phyloP scores from a whole-genome alignment of 2,329 filamentous ascomycete genomes.

The Canariomyces notabilis region DNA sequence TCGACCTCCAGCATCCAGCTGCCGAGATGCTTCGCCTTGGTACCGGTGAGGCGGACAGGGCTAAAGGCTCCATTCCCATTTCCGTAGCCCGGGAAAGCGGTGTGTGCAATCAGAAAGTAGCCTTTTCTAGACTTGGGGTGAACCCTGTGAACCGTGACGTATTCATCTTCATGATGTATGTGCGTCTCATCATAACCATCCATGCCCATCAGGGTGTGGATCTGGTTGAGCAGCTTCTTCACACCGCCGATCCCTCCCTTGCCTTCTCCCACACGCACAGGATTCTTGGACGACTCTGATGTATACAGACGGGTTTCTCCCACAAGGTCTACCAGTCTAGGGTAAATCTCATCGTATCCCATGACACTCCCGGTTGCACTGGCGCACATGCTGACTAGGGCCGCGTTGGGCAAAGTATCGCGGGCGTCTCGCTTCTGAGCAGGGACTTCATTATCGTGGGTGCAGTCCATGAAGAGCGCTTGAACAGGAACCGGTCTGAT shows the following conservation, averaged over 20 bases:
- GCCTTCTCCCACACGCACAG: conserved; percentile 62
- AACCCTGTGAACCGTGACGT: conserved; percentile 92
- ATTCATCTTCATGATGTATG: conserved; percentile 93
- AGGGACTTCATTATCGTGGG: conserved; percentile 95
- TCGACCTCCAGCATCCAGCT: conserved; percentile 93
- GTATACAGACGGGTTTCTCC: conserved; percentile 80
- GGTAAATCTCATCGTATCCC: conserved; percentile 96
- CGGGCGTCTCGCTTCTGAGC: conserved; percentile 91
- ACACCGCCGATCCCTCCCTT: conserved; percentile 82
- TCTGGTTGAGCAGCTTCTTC: conserved; percentile 89
- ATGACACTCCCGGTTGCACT: conserved; percentile 94
- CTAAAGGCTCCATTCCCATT: conserved; percentile 76
- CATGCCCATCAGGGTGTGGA: conserved; percentile 92
- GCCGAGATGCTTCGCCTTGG: conserved; percentile 78
- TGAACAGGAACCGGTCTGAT: conserved; percentile 88
- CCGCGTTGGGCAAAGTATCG: conserved; percentile 90
- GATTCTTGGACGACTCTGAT: conserved; percentile 63
- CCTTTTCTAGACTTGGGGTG: conserved; percentile 89
- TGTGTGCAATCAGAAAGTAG: conserved; percentile 93
- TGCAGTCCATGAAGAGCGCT: conserved; percentile 98
- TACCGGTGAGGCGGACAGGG: conserved; percentile 75
- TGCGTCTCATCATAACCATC: conserved; percentile 94
- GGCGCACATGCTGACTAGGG: conserved; percentile 91
- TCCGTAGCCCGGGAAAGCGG: conserved; percentile 86
- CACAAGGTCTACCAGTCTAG: conserved; percentile 86